phyloP scores from a whole-genome alignment of 768 basidiomycete species.

The Kockovaella imperatae region DNA sequence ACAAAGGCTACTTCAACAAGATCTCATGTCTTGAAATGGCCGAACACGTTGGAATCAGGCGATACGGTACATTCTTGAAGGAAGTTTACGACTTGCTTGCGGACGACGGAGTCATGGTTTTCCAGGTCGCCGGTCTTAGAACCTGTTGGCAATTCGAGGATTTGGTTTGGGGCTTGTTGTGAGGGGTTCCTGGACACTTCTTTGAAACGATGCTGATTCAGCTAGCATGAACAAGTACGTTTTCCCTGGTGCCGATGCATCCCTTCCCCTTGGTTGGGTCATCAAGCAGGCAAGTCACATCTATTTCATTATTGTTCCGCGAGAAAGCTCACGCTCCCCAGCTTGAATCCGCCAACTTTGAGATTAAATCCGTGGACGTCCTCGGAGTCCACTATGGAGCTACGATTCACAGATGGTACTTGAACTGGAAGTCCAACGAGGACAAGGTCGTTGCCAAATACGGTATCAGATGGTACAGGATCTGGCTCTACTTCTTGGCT shows the following conservation, averaged over 20 bases:
- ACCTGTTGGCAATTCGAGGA: conserved; percentile 99
- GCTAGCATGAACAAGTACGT: conserved; percentile 57
- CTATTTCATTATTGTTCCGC: background rate
- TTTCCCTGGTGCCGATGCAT: conserved; percentile 97
- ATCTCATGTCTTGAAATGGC: conserved; percentile 98
- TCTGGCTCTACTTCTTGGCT: conserved; percentile 96
- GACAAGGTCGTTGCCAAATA: conserved; percentile 82
- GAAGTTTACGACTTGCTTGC: conserved; percentile 90
- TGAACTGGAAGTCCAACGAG: conserved; percentile 92
- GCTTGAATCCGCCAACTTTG: conserved; percentile 80
- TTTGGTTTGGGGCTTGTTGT: conserved; percentile 66
- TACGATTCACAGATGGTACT: conserved; percentile 75
- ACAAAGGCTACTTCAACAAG: conserved; percentile 72
- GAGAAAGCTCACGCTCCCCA: conserved; percentile 16
- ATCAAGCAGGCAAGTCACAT: conserved; percentile 56
- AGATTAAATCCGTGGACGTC: conserved; percentile 92
- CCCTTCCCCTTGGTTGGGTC: conserved; percentile 92
- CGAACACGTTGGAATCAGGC: conserved; percentile 94
- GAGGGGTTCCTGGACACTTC: conserved; percentile 8
- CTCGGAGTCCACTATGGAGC: conserved; percentile 96
- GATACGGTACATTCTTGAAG: conserved; percentile 76
- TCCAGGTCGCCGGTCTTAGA: conserved; percentile 95
- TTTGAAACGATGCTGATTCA: background rate
- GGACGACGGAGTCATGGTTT: conserved; percentile 86
- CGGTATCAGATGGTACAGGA: conserved; percentile 85